A percentile compares a stretch with the other conserved stretches of the same genome.
Conservation (phyloP, 1,139 yeast species). For the Eremothecium coryli region DNA sequence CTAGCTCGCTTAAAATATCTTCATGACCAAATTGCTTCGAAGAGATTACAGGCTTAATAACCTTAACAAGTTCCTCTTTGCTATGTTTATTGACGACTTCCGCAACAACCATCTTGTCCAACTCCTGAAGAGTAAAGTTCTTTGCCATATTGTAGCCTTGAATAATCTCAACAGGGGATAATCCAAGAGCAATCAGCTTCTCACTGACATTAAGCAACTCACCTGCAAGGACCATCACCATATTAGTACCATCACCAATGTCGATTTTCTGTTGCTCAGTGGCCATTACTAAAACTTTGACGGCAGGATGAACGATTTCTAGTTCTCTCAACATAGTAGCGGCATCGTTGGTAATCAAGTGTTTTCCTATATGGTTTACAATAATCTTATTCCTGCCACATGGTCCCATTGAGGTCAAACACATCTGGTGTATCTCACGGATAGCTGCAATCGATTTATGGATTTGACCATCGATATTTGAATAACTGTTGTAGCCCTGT, state of each 20-base stretch:
- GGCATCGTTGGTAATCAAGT: constrained; percentile 89
- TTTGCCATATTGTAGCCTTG: constrained; percentile 84
- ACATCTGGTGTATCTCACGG: constrained; percentile 83
- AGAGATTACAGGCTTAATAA: constrained; percentile 78
- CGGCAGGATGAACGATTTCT: constrained; percentile 96
- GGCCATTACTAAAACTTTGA: constrained; percentile 90
- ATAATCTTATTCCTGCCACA: constrained; percentile 94
- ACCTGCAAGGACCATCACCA: constrained; percentile 78
- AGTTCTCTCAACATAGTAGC: constrained; percentile 91
- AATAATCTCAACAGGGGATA: constrained; percentile 80
- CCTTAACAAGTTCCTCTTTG: constrained; percentile 54
- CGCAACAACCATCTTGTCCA: constrained; percentile 59
- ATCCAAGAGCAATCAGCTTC: constrained; percentile 71
- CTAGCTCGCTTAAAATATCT: constrained; percentile 63
- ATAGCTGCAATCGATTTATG: constrained; percentile 88
- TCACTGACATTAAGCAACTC: constrained; percentile 80
- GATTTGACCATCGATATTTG: constrained; percentile 91
- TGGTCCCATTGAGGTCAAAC: constrained; percentile 93
- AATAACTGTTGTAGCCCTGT: constrained; percentile 87
- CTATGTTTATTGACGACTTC: constrained; percentile 50
- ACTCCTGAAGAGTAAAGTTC: constrained; percentile 57
- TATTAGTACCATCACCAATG: constrained; percentile 69
- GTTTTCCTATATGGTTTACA: constrained; percentile 74
- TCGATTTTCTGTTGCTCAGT: constrained; percentile 94
- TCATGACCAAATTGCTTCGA: constrained; percentile 92